A percentile compares a stretch with the other conserved stretches of the same genome.
These are phyloP conservation scores for Climacium dendroides DNA, from an alignment of 225 moss, liverwort and hornwort genomes.

Conservation along the genomic window DNA sequence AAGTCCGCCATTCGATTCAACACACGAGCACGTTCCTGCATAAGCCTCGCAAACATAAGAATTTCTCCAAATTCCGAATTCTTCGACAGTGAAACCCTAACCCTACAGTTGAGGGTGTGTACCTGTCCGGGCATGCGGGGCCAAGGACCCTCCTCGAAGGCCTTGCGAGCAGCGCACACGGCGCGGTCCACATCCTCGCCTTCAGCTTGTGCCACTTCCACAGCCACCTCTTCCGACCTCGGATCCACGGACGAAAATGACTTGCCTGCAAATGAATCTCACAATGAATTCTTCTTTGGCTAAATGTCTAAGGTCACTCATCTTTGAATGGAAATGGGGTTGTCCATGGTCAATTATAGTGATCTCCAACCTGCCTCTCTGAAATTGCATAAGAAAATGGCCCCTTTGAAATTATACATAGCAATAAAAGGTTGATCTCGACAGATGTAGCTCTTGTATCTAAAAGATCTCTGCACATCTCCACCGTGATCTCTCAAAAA, in stretches of 20 bases:
- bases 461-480: not conserved
- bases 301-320: not conserved
- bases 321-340: not conserved
- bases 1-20: constrained; percentile 31
- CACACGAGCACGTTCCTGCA: constrained; percentile 40
- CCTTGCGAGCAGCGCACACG: constrained; percentile 40
- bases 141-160: constrained; percentile 49
- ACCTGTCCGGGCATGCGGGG: constrained; percentile 48
- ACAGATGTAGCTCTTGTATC: not conserved
- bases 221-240: constrained; percentile 28
- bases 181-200: constrained; percentile 37
- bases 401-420: not conserved
- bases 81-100: not conserved
- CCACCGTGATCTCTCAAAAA: not conserved
- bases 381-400: not conserved
- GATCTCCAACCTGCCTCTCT: not conserved
- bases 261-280: constrained; percentile 19
- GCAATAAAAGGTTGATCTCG: not conserved
- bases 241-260: constrained; percentile 32
- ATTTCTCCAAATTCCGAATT: not conserved
- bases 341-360: not conserved
- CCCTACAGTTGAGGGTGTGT: not conserved
- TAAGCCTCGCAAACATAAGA: not conserved
- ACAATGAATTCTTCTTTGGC: not conserved
- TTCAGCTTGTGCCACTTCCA: constrained; percentile 28